Evolutionary conservation across 1,284 basidiomycete species (phyloP).

Genomic region (Apiotrichum laibachii): DNA sequence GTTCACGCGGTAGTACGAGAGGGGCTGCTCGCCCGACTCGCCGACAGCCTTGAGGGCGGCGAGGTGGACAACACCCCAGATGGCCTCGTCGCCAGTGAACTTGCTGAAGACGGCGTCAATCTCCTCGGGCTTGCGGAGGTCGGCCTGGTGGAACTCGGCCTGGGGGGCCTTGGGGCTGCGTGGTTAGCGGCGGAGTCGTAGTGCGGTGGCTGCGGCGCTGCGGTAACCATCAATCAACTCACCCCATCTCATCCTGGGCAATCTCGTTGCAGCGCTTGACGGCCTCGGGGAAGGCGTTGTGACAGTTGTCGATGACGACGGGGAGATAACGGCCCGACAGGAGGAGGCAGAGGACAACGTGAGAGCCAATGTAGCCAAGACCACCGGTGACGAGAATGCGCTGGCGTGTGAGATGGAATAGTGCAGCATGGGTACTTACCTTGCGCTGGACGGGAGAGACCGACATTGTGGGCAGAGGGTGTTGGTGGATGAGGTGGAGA

Average conservation of each 20-base stretch:
- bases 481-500: not conserved
- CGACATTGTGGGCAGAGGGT: no score
- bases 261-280: conserved; percentile 68
- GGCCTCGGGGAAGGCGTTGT: conserved; percentile 81
- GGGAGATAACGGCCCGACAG: conserved; percentile 86
- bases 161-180: conserved; percentile 33
- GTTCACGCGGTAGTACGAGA: conserved; percentile 91
- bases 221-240: conserved; percentile 59
- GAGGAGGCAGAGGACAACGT: conserved; percentile 81
- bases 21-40: conserved; percentile 90
- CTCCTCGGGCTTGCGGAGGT: conserved; percentile 68
- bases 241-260: conserved; percentile 60
- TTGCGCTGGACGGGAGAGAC: not conserved
- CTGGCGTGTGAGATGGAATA: conserved; percentile 20
- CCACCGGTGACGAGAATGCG: conserved; percentile 51
- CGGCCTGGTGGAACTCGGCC: conserved; percentile 56
- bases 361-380: conserved; percentile 66
- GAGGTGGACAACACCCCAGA: conserved; percentile 95
- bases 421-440: no score
- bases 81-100: conserved; percentile 79
- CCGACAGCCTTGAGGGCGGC: conserved; percentile 98
- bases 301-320: conserved; percentile 86
- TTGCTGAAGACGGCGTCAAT: conserved; percentile 74
- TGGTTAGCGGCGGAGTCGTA: not conserved
- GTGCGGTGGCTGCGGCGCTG: conserved; percentile 54